Evolutionary conservation across 208 protist genomes (phyloP).

Genomic region (Wallacemonas sp.): DNA sequence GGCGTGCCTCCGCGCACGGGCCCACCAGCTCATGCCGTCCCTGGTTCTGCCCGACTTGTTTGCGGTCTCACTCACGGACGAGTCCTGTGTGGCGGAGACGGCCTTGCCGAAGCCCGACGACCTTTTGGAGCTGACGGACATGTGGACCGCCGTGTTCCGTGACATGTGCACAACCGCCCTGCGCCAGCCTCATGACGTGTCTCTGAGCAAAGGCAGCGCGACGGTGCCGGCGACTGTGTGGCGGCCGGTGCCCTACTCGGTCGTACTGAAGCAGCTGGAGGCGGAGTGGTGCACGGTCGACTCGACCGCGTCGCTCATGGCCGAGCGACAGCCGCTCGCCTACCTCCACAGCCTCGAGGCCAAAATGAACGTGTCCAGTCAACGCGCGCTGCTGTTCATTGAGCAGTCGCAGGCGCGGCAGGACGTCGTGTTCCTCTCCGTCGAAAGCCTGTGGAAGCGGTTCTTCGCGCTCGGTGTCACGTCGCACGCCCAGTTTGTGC

Average conservation of each 20-base stretch:
- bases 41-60: slow-evolving; percentile 22
- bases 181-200: not conserved
- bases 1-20: slow-evolving; percentile 21
- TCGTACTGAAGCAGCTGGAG: slow-evolving; percentile 1
- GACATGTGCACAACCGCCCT: not conserved
- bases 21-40: slow-evolving; percentile 1
- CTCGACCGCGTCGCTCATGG: not conserved
- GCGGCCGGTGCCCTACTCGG: slow-evolving; percentile 10
- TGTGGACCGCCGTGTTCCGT: slow-evolving; percentile 35
- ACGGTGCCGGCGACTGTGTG: too few relatives aligned
- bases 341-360: not conserved
- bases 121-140: slow-evolving; percentile 14
- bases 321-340: not conserved
- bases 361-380: slow-evolving; percentile 11
- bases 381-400: slow-evolving; percentile 6
- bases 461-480: slow-evolving; percentile 11
- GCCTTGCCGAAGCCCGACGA: slow-evolving; percentile 24
- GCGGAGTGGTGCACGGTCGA: slow-evolving; percentile 9
- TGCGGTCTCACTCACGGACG: slow-evolving; percentile 16
- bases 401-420: slow-evolving; percentile 14
- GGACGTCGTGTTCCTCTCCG: slow-evolving; percentile 12
- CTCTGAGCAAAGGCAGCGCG: too few relatives aligned
- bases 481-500: slow-evolving; percentile 4
- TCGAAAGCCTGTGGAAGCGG: slow-evolving; percentile 10
- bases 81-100: slow-evolving; percentile 27